Evolutionary conservation across 306 rosid genomes (phyloP).

Genomic region (Quillaja saponaria): DNA sequence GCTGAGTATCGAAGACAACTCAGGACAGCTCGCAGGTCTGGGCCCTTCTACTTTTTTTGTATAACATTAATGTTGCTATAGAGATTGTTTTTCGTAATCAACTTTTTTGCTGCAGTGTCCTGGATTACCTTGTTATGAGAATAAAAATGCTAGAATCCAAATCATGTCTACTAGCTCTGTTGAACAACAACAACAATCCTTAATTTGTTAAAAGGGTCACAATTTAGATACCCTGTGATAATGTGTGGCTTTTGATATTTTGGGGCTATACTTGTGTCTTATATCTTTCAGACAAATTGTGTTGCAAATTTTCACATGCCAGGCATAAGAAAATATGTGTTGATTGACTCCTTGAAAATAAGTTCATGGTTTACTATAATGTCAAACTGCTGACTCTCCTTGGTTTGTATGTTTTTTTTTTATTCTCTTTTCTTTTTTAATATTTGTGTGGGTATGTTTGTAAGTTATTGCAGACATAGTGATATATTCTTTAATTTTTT

Average conservation of each 20-base stretch:
- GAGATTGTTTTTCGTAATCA: constrained; percentile 11
- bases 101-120: neutral
- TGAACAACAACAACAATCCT: too few relatives aligned
- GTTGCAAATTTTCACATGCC: neutral
- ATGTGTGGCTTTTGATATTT: too few relatives aligned
- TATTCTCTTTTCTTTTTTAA: neutral
- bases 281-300: too few relatives aligned
- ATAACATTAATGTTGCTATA: constrained; percentile 14
- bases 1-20: constrained; percentile 64
- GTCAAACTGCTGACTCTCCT: neutral
- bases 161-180: too few relatives aligned
- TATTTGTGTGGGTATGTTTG: neutral
- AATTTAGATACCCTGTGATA: too few relatives aligned
- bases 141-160: too few relatives aligned
- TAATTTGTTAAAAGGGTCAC: too few relatives aligned
- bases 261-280: too few relatives aligned
- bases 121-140: too few relatives aligned
- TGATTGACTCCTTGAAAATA: neutral
- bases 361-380: neutral
- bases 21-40: constrained; percentile 83
- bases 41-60: constrained; percentile 21
- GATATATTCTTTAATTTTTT: constrained; percentile 8
- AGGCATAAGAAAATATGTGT: constrained; percentile 7
- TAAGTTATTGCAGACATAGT: neutral
- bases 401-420: neutral